A percentile compares a stretch with the other conserved stretches of the same genome.
Evolutionary conservation across 305 asterid genomes (phyloP).

Genomic region (Fraxinus ornus): DNA sequence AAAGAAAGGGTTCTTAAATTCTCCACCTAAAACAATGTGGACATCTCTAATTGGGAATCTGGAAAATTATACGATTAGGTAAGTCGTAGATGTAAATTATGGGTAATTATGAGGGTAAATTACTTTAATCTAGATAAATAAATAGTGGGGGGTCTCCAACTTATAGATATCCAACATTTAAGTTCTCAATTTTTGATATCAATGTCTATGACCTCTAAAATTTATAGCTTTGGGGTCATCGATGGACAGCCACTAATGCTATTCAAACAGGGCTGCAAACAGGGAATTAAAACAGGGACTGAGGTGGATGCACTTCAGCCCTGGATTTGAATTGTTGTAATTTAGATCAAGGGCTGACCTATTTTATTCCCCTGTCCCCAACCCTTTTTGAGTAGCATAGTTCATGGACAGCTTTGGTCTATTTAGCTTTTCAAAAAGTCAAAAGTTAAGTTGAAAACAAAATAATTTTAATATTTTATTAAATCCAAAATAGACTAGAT

Average conservation of each 20-base stretch:
- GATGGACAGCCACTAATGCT: neutral
- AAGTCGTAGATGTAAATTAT: conserved; percentile 3
- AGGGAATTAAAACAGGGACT: no score
- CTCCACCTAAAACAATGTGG: conserved; percentile 31
- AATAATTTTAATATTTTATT: no score
- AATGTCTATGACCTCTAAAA: neutral
- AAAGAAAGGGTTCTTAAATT: conserved; percentile 9
- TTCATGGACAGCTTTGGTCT: neutral
- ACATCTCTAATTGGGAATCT: conserved; percentile 9
- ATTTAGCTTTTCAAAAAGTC: no score
- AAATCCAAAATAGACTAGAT: neutral
- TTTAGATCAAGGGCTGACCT: no score
- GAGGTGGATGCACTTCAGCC: no score
- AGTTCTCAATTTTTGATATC: neutral
- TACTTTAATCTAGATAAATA: neutral
- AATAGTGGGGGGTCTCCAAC: neutral
- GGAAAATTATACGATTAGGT: conserved; percentile 23
- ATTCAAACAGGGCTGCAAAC: no score
- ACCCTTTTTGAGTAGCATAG: no score
- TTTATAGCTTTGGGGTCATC: neutral
- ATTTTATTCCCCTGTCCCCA: no score
- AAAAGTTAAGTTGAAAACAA: neutral
- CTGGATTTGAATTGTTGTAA: no score
- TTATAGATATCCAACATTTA: neutral
- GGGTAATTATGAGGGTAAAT: neutral